Percentiles rank a stretch among this genome's conserved stretches.
phyloP scores from a whole-genome alignment of 2,329 filamentous ascomycete genomes.

The Ascochyta pisi region DNA sequence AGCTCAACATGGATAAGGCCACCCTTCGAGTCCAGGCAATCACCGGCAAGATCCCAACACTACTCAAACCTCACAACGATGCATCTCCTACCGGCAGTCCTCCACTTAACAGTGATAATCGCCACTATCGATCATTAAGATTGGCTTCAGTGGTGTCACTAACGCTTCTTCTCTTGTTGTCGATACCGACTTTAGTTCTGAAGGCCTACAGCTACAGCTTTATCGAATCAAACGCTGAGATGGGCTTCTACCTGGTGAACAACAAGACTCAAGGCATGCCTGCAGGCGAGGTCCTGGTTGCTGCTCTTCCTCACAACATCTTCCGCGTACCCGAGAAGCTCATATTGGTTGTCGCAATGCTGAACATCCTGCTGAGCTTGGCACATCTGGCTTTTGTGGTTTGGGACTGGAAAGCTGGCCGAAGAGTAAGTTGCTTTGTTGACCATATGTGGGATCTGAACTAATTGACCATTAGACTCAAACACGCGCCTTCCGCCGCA shows the following conservation, averaged over 20 bases:
- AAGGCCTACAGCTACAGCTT: slow-evolving; percentile 43
- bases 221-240: slow-evolving; percentile 41
- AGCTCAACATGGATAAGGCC: slow-evolving; percentile 22
- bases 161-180: slow-evolving; percentile 8
- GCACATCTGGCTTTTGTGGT: slow-evolving; percentile 6
- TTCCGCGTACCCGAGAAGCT: slow-evolving; percentile 31
- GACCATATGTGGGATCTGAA: neutral
- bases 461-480: slow-evolving; percentile 27
- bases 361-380: slow-evolving; percentile 7
- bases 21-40: slow-evolving; percentile 16
- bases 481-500: slow-evolving; percentile 43
- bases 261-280: slow-evolving; percentile 19
- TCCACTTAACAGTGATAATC: slow-evolving; percentile 5
- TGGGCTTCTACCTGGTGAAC: slow-evolving; percentile 39
- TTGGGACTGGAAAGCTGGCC: slow-evolving; percentile 13
- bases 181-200: slow-evolving; percentile 24
- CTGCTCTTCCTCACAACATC: slow-evolving; percentile 37
- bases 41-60: slow-evolving; percentile 20
- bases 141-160: slow-evolving; percentile 7
- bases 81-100: slow-evolving; percentile 13
- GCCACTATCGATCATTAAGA: slow-evolving; percentile 3
- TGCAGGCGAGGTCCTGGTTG: slow-evolving; percentile 28
- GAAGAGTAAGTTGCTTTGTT: neutral
- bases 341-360: slow-evolving; percentile 6
- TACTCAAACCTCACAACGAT: slow-evolving; percentile 21